Base-by-base conservation (phyloP, 2,329 filamentous ascomycete species). In the Xylaria sp. region DNA sequence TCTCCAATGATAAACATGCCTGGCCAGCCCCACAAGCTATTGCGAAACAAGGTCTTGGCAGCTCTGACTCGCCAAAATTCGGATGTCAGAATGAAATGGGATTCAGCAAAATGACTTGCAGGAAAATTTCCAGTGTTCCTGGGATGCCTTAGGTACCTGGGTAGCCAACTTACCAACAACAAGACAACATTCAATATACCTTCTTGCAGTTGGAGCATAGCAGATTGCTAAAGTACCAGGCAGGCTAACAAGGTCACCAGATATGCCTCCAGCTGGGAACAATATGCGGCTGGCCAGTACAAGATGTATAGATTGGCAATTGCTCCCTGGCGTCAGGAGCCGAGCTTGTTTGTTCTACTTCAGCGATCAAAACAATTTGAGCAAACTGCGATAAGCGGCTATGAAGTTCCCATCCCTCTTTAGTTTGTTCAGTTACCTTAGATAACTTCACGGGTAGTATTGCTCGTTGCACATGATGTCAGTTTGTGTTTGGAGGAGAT, bases 1-100 rank as follows among this genome's bases (percentile, higher is more conserved):
- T 57, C 48, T 49, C 55, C 52, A 60, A 55, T 53, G 50, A 49
- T 53, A 49, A 48, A 29, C 44, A 19, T 43, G 39, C 39, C 34
- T 39, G 34, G 19, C 37, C 29, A 52, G 38, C 54, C 57, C 54
- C 50, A 57, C 54, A 52, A 21, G 50, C 47, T 20, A 50, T 34
- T 26, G 44, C 46, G 41, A 50, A 47, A 51, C 52, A 53, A 52
- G 47, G 49, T 51, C 54, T 43, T 51, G 48, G 45, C 44, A 39
- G 47, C 47, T 48, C 42, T 54, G 39, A 54, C 50, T 58, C 19
- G 46, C 49, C 46, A 46, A 49, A 50, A 40, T n/a, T n/a, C n/a
- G n/a, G n/a, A n/a, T n/a, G n/a, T n/a, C n/a, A n/a, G 1, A 21
- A 45, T 42, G 47, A 34, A 40, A 20, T 37, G 38, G 13, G 18